phyloP scores from a whole-genome alignment of 306 rosid species.

The Dryas drummondii region DNA sequence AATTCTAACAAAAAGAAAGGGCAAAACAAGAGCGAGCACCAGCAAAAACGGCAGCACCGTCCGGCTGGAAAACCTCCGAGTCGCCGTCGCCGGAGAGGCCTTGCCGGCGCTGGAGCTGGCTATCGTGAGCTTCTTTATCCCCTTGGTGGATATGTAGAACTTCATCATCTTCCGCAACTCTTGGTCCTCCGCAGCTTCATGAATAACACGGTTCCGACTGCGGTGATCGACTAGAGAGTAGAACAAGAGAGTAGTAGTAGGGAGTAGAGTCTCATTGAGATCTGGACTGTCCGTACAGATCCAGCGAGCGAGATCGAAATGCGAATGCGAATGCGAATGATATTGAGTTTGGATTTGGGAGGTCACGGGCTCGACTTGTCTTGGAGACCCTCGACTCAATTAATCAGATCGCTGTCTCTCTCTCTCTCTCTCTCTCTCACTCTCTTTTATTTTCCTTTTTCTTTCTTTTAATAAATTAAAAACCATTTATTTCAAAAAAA shows the following conservation, averaged over 20 bases:
- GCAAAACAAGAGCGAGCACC: slow-evolving; percentile 55
- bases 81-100: slow-evolving; percentile 33
- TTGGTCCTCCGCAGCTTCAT: slow-evolving; percentile 2
- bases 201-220: slow-evolving; percentile 27
- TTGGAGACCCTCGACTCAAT: not conserved
- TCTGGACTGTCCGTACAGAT: not conserved
- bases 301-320: not conserved
- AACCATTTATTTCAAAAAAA: not conserved
- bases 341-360: not conserved
- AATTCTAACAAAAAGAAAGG: slow-evolving; percentile 65
- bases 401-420: not conserved
- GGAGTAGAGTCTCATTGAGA: not conserved
- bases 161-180: slow-evolving; percentile 45
- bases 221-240: not conserved
- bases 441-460: not conserved
- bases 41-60: slow-evolving; percentile 51
- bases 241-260: not conserved
- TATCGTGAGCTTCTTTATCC: slow-evolving; percentile 65
- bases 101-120: slow-evolving; percentile 50
- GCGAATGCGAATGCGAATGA: not conserved
- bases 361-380: not conserved
- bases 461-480: not conserved
- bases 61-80: slow-evolving; percentile 60
- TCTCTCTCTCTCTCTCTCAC: not conserved
- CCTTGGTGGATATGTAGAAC: slow-evolving; percentile 75